Evolutionary conservation across 768 basidiomycete species (phyloP).

Genomic region (Macrocybe gigantea): DNA sequence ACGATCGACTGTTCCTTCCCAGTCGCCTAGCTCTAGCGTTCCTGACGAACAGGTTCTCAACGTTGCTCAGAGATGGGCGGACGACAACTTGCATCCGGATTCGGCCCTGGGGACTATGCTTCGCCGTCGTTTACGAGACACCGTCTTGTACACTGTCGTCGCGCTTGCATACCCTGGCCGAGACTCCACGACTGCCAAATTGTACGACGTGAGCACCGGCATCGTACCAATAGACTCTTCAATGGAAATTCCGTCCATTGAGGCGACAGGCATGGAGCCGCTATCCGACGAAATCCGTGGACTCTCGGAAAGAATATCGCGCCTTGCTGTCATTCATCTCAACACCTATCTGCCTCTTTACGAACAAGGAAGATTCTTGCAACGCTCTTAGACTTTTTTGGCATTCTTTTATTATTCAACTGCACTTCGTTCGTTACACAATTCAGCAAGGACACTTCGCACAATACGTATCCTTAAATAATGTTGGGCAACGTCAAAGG

Average conservation of each 20-base stretch:
- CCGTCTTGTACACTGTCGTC: constrained; percentile 56
- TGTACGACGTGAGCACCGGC: too few relatives aligned
- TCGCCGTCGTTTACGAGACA: constrained; percentile 56
- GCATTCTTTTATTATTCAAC: constrained; percentile 1
- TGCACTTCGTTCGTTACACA: constrained; percentile 1
- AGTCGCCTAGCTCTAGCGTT: constrained; percentile 21
- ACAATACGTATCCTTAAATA: neutral
- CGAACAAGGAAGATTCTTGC: constrained; percentile 57
- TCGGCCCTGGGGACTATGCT: constrained; percentile 58
- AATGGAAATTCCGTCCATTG: constrained; percentile 14
- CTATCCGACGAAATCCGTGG: constrained; percentile 63
- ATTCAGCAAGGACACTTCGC: neutral
- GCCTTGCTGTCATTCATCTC: constrained; percentile 69
- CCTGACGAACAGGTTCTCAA: constrained; percentile 51
- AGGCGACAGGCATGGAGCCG: constrained; percentile 63
- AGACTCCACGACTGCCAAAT: constrained; percentile 18
- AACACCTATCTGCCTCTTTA: constrained; percentile 75
- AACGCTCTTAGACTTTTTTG: neutral
- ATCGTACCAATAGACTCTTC: neutral
- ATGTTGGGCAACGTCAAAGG: neutral
- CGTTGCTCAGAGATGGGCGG: constrained; percentile 69
- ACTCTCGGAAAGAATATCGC: constrained; percentile 66
- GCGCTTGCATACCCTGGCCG: constrained; percentile 44
- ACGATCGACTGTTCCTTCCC: constrained; percentile 15
- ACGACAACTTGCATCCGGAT: constrained; percentile 53